Evolutionary conservation across 2,329 filamentous ascomycete species (phyloP).

Genomic region (Clonostachys rosea): DNA sequence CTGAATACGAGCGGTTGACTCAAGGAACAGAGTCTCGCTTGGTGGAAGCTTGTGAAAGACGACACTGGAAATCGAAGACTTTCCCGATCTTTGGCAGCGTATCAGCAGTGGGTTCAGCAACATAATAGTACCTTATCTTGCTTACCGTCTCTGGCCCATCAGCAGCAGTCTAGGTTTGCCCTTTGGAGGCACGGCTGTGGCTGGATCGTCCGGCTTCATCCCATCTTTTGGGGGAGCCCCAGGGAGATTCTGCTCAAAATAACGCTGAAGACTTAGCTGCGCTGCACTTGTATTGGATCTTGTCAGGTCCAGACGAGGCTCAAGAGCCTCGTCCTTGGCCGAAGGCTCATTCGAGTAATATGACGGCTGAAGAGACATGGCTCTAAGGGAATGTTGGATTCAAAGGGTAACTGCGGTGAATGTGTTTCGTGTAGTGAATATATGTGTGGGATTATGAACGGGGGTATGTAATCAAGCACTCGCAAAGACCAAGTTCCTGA

Average conservation of each 20-base stretch:
- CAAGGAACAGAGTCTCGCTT: slow-evolving; percentile 91
- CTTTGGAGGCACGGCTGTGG: slow-evolving; percentile 41
- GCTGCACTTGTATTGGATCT: slow-evolving; percentile 46
- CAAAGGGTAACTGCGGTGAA: too few species aligned
- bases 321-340: slow-evolving; percentile 12
- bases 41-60: slow-evolving; percentile 99
- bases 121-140: slow-evolving; percentile 1
- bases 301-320: slow-evolving; percentile 19
- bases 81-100: slow-evolving; percentile 68
- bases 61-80: slow-evolving; percentile 96
- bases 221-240: slow-evolving; percentile 38
- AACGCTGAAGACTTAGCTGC: slow-evolving; percentile 58
- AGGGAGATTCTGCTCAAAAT: slow-evolving; percentile 16
- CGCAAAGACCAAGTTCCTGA: too few species aligned
- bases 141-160: slow-evolving; percentile 92
- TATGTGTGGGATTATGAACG: too few species aligned
- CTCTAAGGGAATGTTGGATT: background rate
- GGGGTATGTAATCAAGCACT: too few species aligned
- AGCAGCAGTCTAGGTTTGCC: slow-evolving; percentile 81
- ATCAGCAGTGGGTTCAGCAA: background rate
- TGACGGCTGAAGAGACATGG: slow-evolving; percentile 26
- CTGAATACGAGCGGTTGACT: slow-evolving; percentile 90
- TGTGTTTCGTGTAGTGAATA: too few species aligned
- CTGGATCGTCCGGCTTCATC: slow-evolving; percentile 35
- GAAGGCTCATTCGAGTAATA: slow-evolving; percentile 6